Base-by-base conservation (phyloP, 1,284 basidiomycete species). In the Cryptococcus depauperatus region DNA sequence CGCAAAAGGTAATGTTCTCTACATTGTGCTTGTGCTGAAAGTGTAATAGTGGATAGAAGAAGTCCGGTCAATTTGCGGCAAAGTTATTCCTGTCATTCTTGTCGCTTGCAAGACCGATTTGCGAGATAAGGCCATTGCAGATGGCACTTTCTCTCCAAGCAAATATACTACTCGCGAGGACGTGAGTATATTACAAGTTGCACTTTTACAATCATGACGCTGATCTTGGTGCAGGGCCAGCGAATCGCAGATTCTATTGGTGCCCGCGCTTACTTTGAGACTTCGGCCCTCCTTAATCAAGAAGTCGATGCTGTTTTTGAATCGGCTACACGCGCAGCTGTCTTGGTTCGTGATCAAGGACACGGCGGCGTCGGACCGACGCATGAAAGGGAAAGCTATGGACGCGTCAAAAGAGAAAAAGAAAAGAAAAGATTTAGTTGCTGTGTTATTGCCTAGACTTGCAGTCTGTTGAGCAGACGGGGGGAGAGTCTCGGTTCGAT, bases 281-380 rank as follows among this genome's bases (percentile, higher is more conserved):
- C 90, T 62, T 89, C 85, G 3, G 85, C 91, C 19, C 75, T 95
- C 43, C 82, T 83, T 66, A 91, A 91, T 58, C 82, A 90, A 69
- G 91, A 91, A 37, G 91, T 95, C 11, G 91, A 95, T 70, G 85
- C 90, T 56, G 86, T 95, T 30, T 96, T 95, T 56, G 91, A 96
- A 74, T 84, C 86, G 0, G 91, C 91, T 25, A 95, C 90, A 16
- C 77, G 91, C 29, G 88, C 87, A 29, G 90, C 88, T 61, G 92
- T 95, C 84, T 73, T 93, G 46, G 90, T 93, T 76, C 78, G 89
- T 32, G 87, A 90, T 52, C 83, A 83, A 38, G 69, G 67, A 1
- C 66, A 69, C 44, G 69, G 69, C 23, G 65, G 66, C 6, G 58
- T 68, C 13, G 65, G 65, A 10, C 56, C 55, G 3, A 52, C 55